A percentile compares a stretch with the other conserved stretches of the same genome.
phyloP scores from a whole-genome alignment of 345 rosid genomes.

The Cardiospermum halicacabum region DNA sequence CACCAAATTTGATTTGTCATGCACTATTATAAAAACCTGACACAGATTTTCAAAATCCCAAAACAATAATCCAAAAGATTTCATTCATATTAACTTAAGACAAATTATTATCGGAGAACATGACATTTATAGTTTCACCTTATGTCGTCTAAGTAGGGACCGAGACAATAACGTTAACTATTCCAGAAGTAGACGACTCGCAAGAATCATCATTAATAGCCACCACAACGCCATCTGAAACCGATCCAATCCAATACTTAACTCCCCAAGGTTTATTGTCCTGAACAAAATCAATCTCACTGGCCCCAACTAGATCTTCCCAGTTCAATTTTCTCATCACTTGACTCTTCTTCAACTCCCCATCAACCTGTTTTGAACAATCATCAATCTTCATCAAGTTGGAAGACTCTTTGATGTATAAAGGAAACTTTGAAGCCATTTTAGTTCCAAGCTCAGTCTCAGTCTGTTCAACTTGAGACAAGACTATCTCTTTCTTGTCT shows the following conservation, averaged over 20 bases:
- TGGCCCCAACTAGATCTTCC: constrained; percentile 36
- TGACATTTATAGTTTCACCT: no score
- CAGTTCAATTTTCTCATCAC: constrained; percentile 11
- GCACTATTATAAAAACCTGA: no score
- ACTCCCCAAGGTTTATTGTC: constrained; percentile 33
- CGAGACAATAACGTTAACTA: constrained; percentile 12
- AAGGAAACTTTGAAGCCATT: constrained; percentile 18
- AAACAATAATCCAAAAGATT: no score
- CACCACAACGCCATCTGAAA: constrained; percentile 34
- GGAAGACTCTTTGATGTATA: constrained; percentile 41
- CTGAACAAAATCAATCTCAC: constrained; percentile 28
- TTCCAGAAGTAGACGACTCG: background rate
- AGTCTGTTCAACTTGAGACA: constrained; percentile 31
- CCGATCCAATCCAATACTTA: constrained; percentile 51
- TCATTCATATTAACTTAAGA: no score
- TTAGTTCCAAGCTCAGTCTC: constrained; percentile 22
- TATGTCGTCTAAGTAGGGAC: background rate
- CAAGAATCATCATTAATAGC: constrained; percentile 26
- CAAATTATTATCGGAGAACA: no score
- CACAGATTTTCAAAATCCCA: no score
- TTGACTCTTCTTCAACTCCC: background rate
- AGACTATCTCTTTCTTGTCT: constrained; percentile 18
- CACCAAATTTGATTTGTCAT: no score
- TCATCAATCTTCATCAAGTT: constrained; percentile 31
- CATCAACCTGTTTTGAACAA: constrained; percentile 18